Evolutionary conservation across 2,329 filamentous ascomycete genomes (phyloP), one percentile per base, ranked within the genome.

Genomic region (Pseudogymnoascus sp.): DNA sequence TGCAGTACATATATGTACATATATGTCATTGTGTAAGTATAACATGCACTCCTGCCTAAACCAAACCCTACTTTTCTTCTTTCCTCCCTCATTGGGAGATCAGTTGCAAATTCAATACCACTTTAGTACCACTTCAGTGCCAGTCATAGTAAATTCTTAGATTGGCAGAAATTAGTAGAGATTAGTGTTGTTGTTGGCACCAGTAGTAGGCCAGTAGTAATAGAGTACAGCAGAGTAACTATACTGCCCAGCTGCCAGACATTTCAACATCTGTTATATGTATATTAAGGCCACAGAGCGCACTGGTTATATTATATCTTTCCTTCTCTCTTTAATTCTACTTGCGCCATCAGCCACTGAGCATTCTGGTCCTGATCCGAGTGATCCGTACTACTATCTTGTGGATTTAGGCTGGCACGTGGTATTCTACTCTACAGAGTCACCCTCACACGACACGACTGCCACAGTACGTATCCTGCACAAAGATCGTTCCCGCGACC

Each of bases 1-100:
- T 57, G 16, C n/a, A 57, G 51, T 57, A 57, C 10, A 19, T 10
- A 0, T 57, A 57, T 6, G 51, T 57, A 57, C 6, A n/a, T 19
- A n/a, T 19, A 10, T n/a, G 4, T 57, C 6, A 10, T 34, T 14
- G 51, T 34, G 8, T 7, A 34, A 10, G 28, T 57, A 57, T 34
- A 13, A 34, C 28, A 57, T 57, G 51, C 51, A 57, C 51, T 57
- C 51, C 51, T 57, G 51, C 51, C 51, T 57, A 57, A 57, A 57
- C 51, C 28, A 57, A 57, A 57, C 51, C 51, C 25, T 57, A 54
- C 28, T 28, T 28, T 57, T 21, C 28, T 57, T 57, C 51, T 34
- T 57, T 57, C 10, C 34, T 28, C 8, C 3, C 48, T 34, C 48
- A 10, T 31, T 57, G n/a, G 48, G 11, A 54, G 10, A 54, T 54